Base-by-base conservation (phyloP, 169 alveolate genomes). In the Eimeria sp. region DNA sequence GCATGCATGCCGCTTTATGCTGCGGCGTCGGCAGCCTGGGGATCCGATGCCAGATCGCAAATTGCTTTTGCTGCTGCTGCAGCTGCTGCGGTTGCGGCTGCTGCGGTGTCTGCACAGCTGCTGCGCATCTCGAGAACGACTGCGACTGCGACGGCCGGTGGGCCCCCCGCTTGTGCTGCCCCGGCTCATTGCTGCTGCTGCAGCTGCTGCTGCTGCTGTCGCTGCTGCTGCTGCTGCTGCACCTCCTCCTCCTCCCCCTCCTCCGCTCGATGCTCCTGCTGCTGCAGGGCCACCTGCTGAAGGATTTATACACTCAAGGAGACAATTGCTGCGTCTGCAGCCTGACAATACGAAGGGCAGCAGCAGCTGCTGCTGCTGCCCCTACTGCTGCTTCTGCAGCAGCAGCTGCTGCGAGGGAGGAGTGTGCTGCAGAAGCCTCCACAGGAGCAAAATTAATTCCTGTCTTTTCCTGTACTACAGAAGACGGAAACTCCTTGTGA, bases 171-270 rank as follows among this genome's bases (percentile, higher is more conserved):
- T 43, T 25, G 57, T 43, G 87, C 58, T 76, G 87, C 87, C 45
- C 61, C 87, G 87, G 61, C 87, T 76, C 87, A 76, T 76, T 54
- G 61, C 61, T 54, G 1, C 61, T 54, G 20, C 61, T 14, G 20
- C 20, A 11, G 61, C 61, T 54, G 61, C 61, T 54, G 61, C 61
- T 54, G 61, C 61, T 54, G 61, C 61, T 70, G 80, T 47, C 30
- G 80, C 80, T 70, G 80, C 80, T 40, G 80, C 51, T 27, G 80
- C 80, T 70, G 80, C 80, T n/a, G 80, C 80, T 70, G 20, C 80
- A 27, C 49, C 80, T 10, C 34, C 47, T 70, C 20, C 51, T 7
- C 49, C 51, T 27, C 34, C 80, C 13, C 34, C 80, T 40, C 34
- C 80, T 70, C 43, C 80, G 9, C 51, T 20, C 16, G 20, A n/a